Conservation (phyloP, 805 yeast genomes). For the Suhomyces kilbournensis region DNA sequence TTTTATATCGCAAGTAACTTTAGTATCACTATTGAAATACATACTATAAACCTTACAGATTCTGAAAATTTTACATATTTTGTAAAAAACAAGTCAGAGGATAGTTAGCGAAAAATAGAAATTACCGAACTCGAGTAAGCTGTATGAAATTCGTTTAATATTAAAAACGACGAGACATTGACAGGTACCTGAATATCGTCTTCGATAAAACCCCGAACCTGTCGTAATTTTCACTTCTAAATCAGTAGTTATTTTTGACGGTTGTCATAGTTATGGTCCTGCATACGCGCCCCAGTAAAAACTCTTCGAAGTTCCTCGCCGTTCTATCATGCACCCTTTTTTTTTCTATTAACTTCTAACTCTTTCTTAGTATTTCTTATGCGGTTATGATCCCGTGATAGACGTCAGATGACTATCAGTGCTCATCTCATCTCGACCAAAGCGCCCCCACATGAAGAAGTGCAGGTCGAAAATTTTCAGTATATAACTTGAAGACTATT, state of each 20-base stretch:
- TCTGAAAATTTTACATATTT: background rate
- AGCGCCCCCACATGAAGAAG: background rate
- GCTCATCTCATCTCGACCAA: constrained; percentile 7
- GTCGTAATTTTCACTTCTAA: background rate
- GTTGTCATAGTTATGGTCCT: background rate
- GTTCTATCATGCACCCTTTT: background rate
- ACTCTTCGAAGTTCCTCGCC: background rate
- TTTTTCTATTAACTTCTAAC: background rate
- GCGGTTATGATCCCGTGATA: constrained; percentile 1
- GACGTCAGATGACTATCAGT: constrained; percentile 3
- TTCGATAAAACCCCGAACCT: background rate
- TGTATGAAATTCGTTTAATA: background rate
- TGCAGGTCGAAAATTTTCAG: constrained; percentile 1
- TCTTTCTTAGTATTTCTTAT: background rate
- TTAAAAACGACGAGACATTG: background rate
- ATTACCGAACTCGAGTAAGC: background rate
- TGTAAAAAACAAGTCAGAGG: background rate
- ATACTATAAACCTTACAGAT: too few species aligned
- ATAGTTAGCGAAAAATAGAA: background rate
- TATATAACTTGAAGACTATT: background rate
- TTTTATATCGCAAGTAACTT: too few species aligned
- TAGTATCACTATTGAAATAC: too few species aligned
- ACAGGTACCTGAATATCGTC: background rate
- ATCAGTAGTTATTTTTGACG: background rate
- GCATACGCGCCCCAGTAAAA: background rate